A percentile compares a stretch with the other conserved stretches of the same genome.
Conservation (phyloP, 768 basidiomycete species). For the Mrakia frigida region DNA sequence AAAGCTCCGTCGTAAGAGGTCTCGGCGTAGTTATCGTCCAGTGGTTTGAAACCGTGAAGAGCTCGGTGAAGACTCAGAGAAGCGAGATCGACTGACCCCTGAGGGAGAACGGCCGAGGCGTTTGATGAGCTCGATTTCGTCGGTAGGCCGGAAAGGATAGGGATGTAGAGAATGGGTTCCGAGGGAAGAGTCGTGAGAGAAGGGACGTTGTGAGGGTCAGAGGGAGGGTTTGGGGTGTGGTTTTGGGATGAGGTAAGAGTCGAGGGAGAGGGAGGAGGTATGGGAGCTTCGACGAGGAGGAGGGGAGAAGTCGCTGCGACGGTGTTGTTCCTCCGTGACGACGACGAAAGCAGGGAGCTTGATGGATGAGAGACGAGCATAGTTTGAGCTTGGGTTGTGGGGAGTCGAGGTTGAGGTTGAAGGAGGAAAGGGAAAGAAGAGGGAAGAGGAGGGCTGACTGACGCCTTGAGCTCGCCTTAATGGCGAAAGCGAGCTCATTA, state of each 20-base stretch:
- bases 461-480: too few species aligned
- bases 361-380: not conserved
- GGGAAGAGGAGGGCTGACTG: not conserved
- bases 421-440: not conserved
- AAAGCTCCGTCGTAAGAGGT: slow-evolving; percentile 69
- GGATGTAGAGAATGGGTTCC: not conserved
- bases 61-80: not conserved
- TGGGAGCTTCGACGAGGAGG: not conserved
- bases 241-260: not conserved
- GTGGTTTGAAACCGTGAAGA: not conserved
- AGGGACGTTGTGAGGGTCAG: not conserved
- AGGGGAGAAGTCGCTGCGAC: not conserved
- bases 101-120: not conserved
- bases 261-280: not conserved
- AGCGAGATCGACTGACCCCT: not conserved
- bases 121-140: not conserved
- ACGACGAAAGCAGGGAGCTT: not conserved
- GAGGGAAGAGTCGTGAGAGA: not conserved
- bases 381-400: not conserved
- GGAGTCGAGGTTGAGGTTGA: not conserved
- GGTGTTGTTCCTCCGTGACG: not conserved
- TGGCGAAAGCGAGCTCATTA: too few species aligned
- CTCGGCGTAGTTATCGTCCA: slow-evolving; percentile 53
- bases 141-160: not conserved
- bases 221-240: not conserved